Evolutionary conservation across 2,329 filamentous ascomycete genomes (phyloP), one percentile per base, ranked within the genome.

Genomic region (Aulographum hederae): DNA sequence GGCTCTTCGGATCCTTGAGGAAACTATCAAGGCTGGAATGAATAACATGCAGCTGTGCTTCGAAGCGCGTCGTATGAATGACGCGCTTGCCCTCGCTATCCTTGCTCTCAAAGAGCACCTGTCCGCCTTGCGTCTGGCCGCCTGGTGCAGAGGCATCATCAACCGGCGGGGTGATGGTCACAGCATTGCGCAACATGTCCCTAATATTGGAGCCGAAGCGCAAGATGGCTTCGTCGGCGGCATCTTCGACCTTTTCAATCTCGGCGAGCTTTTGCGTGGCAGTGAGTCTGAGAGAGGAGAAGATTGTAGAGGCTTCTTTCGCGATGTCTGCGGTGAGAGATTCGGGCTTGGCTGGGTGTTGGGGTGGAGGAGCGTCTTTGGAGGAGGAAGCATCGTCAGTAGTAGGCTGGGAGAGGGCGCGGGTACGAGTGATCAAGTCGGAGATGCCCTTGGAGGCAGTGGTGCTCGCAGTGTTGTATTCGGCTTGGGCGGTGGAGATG

Each of bases 11-110:
- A 46, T 95, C 84, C 47, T 78, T 78, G 34, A 70, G 69, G 54
- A 95, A 92, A 43, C 46, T 80, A 38, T 89, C 78, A 25, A 74
- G 54, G 14, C 73, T 78, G 4, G 81, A 85, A 53, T 98, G 89
- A 37, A 98, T 85, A 20, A 92, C 84, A 49, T 98, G 86, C 38
- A 98, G 61, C 54, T 95, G 89, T 1, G 89, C 89, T 47, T 98
- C 89, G 48, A 94, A 86, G 38, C 89, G 69, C 32, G 84, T 93
- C 1, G 82, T 80, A 51, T 98, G 89, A 40, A 95, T 92, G 12
- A 95, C 82, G 34, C 89, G 69, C 62, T 89, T 94, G 17, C 85
- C 86, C 31, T 69, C 69, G 4, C 78, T 73, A 53, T 94, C 86
- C 51, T 86, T 92, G 48, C 81, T 92, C 58, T 95, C 89, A 45